Conservation (phyloP, 176 grass and related monocot species). For the Avena insularis region DNA sequence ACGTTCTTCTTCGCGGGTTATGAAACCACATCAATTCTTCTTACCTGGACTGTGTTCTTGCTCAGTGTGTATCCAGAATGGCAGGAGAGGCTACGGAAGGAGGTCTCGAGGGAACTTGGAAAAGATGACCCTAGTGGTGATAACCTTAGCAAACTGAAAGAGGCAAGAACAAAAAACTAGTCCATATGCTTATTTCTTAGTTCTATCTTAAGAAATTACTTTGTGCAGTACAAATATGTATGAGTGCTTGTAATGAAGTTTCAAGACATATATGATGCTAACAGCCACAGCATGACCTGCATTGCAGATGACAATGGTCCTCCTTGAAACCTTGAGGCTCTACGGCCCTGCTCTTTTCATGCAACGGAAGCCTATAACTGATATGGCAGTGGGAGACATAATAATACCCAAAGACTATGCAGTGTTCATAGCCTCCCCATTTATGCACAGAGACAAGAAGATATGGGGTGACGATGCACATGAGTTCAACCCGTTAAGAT, state of each 20-base stretch:
- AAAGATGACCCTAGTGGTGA: slow-evolving; percentile 29
- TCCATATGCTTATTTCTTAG: not conserved
- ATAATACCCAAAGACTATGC: slow-evolving; percentile 25
- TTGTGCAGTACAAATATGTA: not conserved
- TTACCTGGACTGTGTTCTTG: slow-evolving; percentile 67
- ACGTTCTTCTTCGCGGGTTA: slow-evolving; percentile 69
- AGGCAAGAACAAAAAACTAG: slow-evolving; percentile 43
- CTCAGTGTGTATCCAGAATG: slow-evolving; percentile 41
- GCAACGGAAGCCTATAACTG: slow-evolving; percentile 20
- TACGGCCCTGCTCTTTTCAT: slow-evolving; percentile 45
- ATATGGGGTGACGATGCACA: slow-evolving; percentile 34
- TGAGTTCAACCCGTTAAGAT: slow-evolving; percentile 33
- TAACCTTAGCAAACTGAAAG: slow-evolving; percentile 52
- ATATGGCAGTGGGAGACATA: slow-evolving; percentile 19
- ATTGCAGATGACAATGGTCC: slow-evolving; percentile 50
- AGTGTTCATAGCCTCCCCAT: slow-evolving; percentile 28
- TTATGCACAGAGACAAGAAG: slow-evolving; percentile 46
- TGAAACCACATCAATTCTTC: slow-evolving; percentile 57
- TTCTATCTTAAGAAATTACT: not conserved
- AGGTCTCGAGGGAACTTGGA: slow-evolving; percentile 47
- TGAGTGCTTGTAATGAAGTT: not conserved
- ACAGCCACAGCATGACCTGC: not conserved
- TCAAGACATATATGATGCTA: not conserved
- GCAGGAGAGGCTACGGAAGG: slow-evolving; percentile 68
- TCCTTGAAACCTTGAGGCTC: slow-evolving; percentile 45